Evolutionary conservation across 148 eudicot genomes (phyloP).

Genomic region (Chenopodium formosanum): DNA sequence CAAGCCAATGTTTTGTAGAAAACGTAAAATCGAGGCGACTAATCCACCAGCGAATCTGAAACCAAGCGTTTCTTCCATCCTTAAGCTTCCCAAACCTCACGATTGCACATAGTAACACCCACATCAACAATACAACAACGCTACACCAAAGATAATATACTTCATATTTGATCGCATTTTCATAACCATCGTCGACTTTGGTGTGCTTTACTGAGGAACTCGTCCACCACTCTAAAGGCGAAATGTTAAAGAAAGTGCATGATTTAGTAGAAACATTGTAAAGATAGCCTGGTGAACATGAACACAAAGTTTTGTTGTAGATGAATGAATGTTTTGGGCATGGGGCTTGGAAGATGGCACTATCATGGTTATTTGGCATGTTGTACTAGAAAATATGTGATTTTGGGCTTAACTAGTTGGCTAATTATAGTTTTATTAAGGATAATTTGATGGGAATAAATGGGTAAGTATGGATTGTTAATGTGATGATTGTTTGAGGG

Average conservation of each 20-base stretch:
- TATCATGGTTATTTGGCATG: conserved; percentile 8
- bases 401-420: neutral
- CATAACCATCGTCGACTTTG: conserved; percentile 31
- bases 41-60: conserved; percentile 84
- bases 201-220: conserved; percentile 57
- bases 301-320: conserved; percentile 62
- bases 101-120: conserved; percentile 58
- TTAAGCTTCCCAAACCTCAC: conserved; percentile 52
- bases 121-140: conserved; percentile 48
- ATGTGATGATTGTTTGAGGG: neutral
- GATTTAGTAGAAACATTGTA: conserved; percentile 36
- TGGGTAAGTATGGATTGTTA: too few relatives aligned
- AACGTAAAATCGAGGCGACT: conserved; percentile 74
- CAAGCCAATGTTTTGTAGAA: conserved; percentile 79
- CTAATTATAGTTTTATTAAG: neutral
- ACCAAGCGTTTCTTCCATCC: conserved; percentile 60
- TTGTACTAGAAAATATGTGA: neutral
- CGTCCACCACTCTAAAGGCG: conserved; percentile 30
- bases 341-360: conserved; percentile 15
- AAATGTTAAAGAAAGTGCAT: conserved; percentile 40
- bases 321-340: conserved; percentile 49
- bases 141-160: neutral
- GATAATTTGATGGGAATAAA: too few relatives aligned
- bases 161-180: conserved; percentile 14
- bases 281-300: conserved; percentile 62